Conservation (phyloP, 257 asterid genomes). For the Schizonepeta tenuifolia region DNA sequence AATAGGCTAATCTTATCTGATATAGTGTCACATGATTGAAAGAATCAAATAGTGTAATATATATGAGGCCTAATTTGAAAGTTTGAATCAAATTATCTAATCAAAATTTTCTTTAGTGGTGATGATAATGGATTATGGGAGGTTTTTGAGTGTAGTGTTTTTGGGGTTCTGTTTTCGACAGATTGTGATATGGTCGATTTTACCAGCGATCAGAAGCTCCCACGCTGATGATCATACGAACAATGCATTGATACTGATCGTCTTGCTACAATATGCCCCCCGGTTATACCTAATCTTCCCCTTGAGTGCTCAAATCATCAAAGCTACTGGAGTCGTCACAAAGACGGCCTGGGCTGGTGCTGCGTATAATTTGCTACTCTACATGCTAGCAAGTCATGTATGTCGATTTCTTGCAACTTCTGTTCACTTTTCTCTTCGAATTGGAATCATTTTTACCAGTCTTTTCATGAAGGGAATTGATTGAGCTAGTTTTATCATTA, state of each 20-base stretch:
- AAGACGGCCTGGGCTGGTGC: slow-evolving; percentile 98
- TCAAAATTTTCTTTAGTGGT: not conserved
- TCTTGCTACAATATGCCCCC: slow-evolving; percentile 71
- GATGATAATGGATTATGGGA: not conserved
- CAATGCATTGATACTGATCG: slow-evolving; percentile 66
- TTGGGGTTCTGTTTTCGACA: slow-evolving; percentile 32
- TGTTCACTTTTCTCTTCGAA: not conserved
- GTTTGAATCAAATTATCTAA: not conserved
- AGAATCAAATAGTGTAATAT: not conserved
- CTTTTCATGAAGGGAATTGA: not conserved
- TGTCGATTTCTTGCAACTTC: not conserved
- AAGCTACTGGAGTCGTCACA: slow-evolving; percentile 86
- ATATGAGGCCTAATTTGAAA: not conserved
- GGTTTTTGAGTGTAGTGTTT: not conserved
- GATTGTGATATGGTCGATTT: slow-evolving; percentile 86
- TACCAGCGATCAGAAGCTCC: slow-evolving; percentile 78
- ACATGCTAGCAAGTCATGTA: slow-evolving; percentile 92
- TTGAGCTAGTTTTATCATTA: slow-evolving; percentile 27
- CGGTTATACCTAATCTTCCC: slow-evolving; percentile 83
- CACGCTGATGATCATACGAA: slow-evolving; percentile 82
- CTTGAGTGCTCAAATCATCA: slow-evolving; percentile 77
- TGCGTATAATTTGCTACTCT: slow-evolving; percentile 76
- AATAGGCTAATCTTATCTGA: not conserved
- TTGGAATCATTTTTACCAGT: no score
- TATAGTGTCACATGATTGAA: not conserved